Conservation (phyloP, 2,329 filamentous ascomycete genomes). For the Sarocladiaceae sp. region DNA sequence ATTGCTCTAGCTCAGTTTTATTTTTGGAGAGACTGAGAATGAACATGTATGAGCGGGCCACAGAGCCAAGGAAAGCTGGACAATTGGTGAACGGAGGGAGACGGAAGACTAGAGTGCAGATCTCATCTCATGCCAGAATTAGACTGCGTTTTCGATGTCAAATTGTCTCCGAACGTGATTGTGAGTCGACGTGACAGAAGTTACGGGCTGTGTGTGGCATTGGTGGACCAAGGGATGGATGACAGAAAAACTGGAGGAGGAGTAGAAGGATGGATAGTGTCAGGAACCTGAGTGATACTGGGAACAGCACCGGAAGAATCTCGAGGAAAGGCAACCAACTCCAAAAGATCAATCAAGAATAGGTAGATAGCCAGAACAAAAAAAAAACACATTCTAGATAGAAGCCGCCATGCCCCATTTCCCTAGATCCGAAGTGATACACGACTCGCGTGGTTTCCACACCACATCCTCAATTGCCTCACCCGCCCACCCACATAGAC, state of each 20-base stretch:
- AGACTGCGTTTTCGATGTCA: neutral
- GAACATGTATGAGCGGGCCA: no score
- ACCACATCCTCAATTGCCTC: neutral
- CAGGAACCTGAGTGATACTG: no score
- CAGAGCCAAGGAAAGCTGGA: neutral
- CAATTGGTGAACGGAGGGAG: neutral
- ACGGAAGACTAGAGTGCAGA: neutral
- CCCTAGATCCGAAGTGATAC: neutral
- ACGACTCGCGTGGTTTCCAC: constrained; percentile 1
- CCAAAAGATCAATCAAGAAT: no score
- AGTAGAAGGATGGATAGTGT: no score
- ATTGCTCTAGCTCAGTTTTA: neutral
- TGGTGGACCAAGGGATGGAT: no score
- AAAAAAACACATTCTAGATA: neutral
- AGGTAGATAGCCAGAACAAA: neutral
- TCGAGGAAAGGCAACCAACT: no score
- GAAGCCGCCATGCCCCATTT: no score
- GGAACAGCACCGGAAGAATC: no score
- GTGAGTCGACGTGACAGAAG: no score
- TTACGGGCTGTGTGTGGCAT: no score
- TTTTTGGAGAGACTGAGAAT: constrained; percentile 1
- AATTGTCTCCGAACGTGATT: no score
- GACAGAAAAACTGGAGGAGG: no score
- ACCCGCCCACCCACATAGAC: neutral
- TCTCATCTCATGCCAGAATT: constrained; percentile 3